phyloP scores from a whole-genome alignment of 345 rosid species.

The Salix caprea region DNA sequence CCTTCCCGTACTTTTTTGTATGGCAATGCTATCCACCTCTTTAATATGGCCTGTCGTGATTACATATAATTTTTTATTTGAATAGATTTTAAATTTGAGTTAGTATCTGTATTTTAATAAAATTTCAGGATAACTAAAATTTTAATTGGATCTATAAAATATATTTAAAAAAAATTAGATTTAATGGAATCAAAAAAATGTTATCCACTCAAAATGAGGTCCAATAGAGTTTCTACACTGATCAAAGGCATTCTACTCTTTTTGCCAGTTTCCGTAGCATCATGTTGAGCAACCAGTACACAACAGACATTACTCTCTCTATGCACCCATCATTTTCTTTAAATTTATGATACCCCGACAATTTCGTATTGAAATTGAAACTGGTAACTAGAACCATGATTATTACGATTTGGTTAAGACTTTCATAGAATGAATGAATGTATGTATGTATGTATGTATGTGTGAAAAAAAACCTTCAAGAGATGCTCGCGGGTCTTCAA shows the following conservation, averaged over 20 bases:
- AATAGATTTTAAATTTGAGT: too few relatives aligned
- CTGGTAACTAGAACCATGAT: background rate
- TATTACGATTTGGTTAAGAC: background rate
- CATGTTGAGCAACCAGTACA: background rate
- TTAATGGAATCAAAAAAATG: too few relatives aligned
- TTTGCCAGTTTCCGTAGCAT: background rate
- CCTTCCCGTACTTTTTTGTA: background rate
- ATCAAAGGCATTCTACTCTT: background rate
- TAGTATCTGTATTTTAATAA: too few relatives aligned
- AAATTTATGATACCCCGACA: background rate
- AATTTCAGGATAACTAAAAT: rapidly evolving
- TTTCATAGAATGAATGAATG: too few relatives aligned
- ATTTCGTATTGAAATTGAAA: background rate
- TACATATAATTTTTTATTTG: too few relatives aligned
- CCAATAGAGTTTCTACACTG: background rate
- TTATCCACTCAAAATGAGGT: background rate
- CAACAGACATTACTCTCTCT: background rate
- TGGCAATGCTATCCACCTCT: background rate
- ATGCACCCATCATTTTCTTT: background rate
- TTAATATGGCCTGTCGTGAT: too few relatives aligned
- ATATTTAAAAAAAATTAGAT: rapidly evolving
- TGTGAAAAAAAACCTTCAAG: background rate
- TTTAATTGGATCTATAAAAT: too few relatives aligned
- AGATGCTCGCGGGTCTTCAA: constrained; percentile 9
- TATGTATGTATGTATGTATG: too few relatives aligned